phyloP scores from a whole-genome alignment of 2,329 filamentous ascomycete genomes.

The Xylariaceae sp. region DNA sequence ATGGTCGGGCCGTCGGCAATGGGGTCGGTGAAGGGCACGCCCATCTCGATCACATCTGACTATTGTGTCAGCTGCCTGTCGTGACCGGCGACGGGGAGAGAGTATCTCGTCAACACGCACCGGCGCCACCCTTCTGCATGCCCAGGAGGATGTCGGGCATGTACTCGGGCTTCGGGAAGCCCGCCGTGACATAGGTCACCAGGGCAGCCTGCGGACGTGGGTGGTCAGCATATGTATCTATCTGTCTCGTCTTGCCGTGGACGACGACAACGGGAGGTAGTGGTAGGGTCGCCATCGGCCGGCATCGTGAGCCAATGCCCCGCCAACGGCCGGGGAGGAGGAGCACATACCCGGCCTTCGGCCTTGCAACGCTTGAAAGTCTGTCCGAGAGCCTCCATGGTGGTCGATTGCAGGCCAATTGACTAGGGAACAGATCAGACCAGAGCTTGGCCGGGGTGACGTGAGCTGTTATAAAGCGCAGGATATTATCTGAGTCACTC shows the following conservation, averaged over 20 bases:
- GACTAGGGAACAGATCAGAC: neutral
- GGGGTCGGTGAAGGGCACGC: slow-evolving; percentile 93
- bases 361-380: slow-evolving; percentile 55
- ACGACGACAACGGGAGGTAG: slow-evolving; percentile 4
- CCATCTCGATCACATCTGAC: slow-evolving; percentile 87
- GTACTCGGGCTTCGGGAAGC: slow-evolving; percentile 75
- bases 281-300: neutral
- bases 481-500: too few species aligned
- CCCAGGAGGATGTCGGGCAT: slow-evolving; percentile 78
- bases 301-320: slow-evolving; percentile 5
- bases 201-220: slow-evolving; percentile 59
- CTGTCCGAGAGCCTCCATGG: slow-evolving; percentile 50
- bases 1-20: slow-evolving; percentile 98
- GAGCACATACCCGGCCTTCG: slow-evolving; percentile 44
- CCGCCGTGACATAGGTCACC: slow-evolving; percentile 93
- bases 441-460: too few species aligned
- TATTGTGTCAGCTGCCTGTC: slow-evolving; percentile 7
- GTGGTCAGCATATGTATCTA: slow-evolving; percentile 5
- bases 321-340: neutral
- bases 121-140: slow-evolving; percentile 87
- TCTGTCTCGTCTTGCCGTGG: neutral
- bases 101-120: slow-evolving; percentile 39
- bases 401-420: slow-evolving; percentile 13
- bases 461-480: too few species aligned
- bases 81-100: too few species aligned